Conservation (phyloP, 225 moss, liverwort and hornwort genomes). For the Lunularia cruciata region DNA sequence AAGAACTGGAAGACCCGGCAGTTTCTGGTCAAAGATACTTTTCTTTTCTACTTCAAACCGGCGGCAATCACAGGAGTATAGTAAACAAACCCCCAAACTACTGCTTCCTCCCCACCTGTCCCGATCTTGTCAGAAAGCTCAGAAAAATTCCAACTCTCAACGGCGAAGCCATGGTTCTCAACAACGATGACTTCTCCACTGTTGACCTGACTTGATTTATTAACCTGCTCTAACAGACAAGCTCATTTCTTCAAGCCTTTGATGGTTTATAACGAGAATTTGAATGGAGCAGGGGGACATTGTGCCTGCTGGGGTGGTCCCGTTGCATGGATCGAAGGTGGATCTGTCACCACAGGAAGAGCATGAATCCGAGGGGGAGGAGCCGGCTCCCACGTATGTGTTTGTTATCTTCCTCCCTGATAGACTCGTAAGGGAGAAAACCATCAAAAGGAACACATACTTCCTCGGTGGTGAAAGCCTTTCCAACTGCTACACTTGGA, state of each 20-base stretch:
- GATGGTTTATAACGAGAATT: background rate
- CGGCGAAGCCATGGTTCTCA: too few species aligned
- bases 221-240: too few species aligned
- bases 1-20: slow-evolving; percentile 33
- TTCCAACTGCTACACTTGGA: slow-evolving; percentile 39
- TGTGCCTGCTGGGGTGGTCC: slow-evolving; percentile 31
- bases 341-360: slow-evolving; percentile 33
- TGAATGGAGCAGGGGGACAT: slow-evolving; percentile 2
- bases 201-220: too few species aligned
- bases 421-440: slow-evolving; percentile 21
- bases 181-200: too few species aligned
- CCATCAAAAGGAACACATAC: slow-evolving; percentile 34
- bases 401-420: slow-evolving; percentile 46
- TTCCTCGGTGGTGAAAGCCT: slow-evolving; percentile 40
- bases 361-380: slow-evolving; percentile 26
- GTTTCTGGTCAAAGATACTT: slow-evolving; percentile 42
- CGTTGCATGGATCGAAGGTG: slow-evolving; percentile 40
- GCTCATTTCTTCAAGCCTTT: too few species aligned
- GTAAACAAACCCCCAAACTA: background rate
- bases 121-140: too few species aligned
- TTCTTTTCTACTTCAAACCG: slow-evolving; percentile 40
- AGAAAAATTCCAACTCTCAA: too few species aligned
- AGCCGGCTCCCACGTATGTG: slow-evolving; percentile 29
- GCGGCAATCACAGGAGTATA: slow-evolving; percentile 1
- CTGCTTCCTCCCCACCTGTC: background rate